Evolutionary conservation across 192 early-diverging fungal genomes (phyloP).

Genomic region (Backusella mclennaniae): DNA sequence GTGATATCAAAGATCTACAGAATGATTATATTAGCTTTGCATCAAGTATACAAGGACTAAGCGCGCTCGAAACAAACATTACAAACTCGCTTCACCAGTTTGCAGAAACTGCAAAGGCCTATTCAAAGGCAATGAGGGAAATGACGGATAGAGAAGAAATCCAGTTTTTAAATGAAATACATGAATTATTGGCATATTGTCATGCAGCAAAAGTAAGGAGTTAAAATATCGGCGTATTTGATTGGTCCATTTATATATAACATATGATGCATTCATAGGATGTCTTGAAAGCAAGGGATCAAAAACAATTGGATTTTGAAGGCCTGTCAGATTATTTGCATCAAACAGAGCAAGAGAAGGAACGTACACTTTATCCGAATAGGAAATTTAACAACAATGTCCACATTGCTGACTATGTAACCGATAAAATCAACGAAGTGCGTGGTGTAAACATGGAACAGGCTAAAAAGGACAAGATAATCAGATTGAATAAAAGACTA

Average conservation of each 20-base stretch:
- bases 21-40: conserved; percentile 79
- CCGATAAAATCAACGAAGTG: conserved; percentile 87
- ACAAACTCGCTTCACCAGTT: conserved; percentile 74
- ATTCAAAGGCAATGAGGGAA: conserved; percentile 63
- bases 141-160: conserved; percentile 69
- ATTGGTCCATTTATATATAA: neutral
- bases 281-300: conserved; percentile 79
- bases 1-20: conserved; percentile 59
- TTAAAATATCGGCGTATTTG: neutral
- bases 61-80: conserved; percentile 84
- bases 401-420: conserved; percentile 71
- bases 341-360: conserved; percentile 68
- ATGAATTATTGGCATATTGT: conserved; percentile 86
- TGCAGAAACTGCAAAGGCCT: conserved; percentile 67
- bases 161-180: conserved; percentile 72
- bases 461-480: conserved; percentile 77
- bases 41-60: conserved; percentile 71
- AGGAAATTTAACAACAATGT: conserved; percentile 50
- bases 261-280: conserved; percentile 42
- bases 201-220: conserved; percentile 64
- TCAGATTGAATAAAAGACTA: conserved; percentile 69
- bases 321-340: conserved; percentile 79
- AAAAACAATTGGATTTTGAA: conserved; percentile 96
- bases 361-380: conserved; percentile 66
- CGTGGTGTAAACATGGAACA: conserved; percentile 83